Conservation (phyloP, 2,329 filamentous ascomycete genomes). For the Colletotrichum gloeosporioides region DNA sequence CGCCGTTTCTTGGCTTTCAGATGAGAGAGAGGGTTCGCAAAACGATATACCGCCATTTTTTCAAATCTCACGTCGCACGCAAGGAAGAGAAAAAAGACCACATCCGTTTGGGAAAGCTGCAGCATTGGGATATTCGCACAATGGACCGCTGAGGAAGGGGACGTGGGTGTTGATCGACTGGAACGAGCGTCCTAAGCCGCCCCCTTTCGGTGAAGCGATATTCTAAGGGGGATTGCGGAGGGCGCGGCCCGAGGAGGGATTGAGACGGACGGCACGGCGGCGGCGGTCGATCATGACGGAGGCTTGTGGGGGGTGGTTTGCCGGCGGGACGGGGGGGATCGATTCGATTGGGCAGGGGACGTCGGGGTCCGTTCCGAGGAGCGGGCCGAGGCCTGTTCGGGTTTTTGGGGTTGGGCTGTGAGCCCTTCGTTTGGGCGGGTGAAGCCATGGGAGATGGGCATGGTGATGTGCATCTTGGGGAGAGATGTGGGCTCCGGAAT, state of each 20-base stretch:
- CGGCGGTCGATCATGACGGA: neutral
- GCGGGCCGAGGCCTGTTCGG: neutral
- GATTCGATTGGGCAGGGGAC: conserved; percentile 4
- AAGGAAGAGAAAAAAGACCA: too few relatives aligned
- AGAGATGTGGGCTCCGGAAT: neutral
- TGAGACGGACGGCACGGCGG: neutral
- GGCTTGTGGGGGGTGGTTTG: neutral
- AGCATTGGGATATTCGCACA: too few relatives aligned
- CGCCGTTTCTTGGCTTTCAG: neutral
- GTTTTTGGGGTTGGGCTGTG: neutral
- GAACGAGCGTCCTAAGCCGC: too few relatives aligned
- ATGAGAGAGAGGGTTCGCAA: too few relatives aligned
- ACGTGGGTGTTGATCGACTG: too few relatives aligned
- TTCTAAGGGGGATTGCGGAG: too few relatives aligned
- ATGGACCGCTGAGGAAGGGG: too few relatives aligned
- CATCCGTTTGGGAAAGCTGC: too few relatives aligned
- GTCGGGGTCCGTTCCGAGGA: neutral
- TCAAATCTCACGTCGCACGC: too few relatives aligned
- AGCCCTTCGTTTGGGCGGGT: neutral
- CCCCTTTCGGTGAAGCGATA: too few relatives aligned
- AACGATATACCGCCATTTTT: too few relatives aligned
- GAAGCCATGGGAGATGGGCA: neutral
- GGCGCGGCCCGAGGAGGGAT: too few relatives aligned
- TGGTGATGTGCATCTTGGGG: neutral
- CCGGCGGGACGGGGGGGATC: neutral